phyloP scores from a whole-genome alignment of 208 protist species.

The Lotmaria passim region DNA sequence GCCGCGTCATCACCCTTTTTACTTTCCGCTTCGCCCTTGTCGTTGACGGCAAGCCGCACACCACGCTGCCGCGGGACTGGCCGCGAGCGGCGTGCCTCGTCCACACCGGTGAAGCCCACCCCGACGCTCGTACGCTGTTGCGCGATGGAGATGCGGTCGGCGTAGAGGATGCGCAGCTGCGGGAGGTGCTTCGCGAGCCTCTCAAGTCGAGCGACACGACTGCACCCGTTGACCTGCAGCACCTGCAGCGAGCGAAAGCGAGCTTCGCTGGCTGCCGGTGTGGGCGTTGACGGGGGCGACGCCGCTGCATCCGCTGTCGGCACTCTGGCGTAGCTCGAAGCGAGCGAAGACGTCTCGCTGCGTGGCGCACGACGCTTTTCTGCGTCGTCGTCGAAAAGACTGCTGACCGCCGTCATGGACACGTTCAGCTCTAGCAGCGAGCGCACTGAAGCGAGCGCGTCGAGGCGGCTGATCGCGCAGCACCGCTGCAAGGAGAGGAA shows the following conservation, averaged over 20 bases:
- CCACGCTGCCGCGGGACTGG: slow-evolving; percentile 12
- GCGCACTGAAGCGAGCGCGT: slow-evolving; percentile 30
- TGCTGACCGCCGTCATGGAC: slow-evolving; percentile 31
- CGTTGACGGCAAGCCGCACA: slow-evolving; percentile 10
- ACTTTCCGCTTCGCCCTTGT: background rate
- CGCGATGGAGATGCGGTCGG: slow-evolving; percentile 25
- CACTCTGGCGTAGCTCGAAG: slow-evolving; percentile 3
- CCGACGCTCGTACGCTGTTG: slow-evolving; percentile 8
- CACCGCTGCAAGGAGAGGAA: slow-evolving; percentile 61
- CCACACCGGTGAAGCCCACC: slow-evolving; percentile 17
- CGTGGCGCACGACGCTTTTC: slow-evolving; percentile 5
- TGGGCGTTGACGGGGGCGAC: slow-evolving; percentile 10
- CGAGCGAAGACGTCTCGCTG: slow-evolving; percentile 5
- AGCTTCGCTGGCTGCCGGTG: slow-evolving; percentile 3
- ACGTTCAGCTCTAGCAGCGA: slow-evolving; percentile 59
- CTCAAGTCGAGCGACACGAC: slow-evolving; percentile 37
- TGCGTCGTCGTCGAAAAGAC: background rate
- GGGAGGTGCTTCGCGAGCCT: slow-evolving; percentile 24
- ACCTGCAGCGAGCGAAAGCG: slow-evolving; percentile 34
- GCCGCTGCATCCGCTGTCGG: background rate
- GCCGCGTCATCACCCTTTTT: background rate
- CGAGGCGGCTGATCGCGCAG: slow-evolving; percentile 41
- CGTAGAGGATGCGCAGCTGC: slow-evolving; percentile 31
- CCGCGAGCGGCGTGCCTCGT: slow-evolving; percentile 10
- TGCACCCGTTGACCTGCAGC: slow-evolving; percentile 58